These are phyloP conservation scores for Colletotrichum karsti DNA, from an alignment of 2,329 filamentous ascomycete species.

Conservation along the genomic window DNA sequence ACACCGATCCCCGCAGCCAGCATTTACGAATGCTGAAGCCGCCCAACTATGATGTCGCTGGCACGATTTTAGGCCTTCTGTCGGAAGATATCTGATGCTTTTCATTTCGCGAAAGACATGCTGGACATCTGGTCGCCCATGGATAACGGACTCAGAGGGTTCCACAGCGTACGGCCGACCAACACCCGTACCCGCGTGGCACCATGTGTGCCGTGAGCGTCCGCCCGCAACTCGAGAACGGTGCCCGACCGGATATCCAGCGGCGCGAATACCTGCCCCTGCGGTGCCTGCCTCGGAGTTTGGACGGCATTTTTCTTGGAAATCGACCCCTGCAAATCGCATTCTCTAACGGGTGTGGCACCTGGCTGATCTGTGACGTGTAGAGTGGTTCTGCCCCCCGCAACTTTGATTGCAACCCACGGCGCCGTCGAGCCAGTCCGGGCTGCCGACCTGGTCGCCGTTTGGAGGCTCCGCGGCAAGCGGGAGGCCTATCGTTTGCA, in stretches of 20 bases:
- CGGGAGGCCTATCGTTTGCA: background rate
- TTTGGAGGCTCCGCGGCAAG: background rate
- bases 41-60: no score
- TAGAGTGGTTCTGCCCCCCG: constrained; percentile 15
- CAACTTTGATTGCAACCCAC: constrained; percentile 7
- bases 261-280: background rate
- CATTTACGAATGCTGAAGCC: no score
- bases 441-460: background rate
- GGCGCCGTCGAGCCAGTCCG: background rate
- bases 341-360: background rate
- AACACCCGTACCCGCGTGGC: background rate
- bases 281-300: background rate
- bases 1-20: constrained; percentile 2
- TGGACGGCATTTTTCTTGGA: background rate
- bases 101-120: background rate
- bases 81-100: background rate
- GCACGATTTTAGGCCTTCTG: no score
- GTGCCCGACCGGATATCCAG: background rate
- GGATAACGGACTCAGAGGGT: background rate
- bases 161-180: constrained; percentile 5
- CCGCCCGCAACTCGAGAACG: background rate
- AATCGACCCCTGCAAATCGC: background rate
- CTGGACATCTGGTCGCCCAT: background rate
- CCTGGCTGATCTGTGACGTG: constrained; percentile 13
- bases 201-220: background rate